A percentile compares a stretch with the other conserved stretches of the same genome.
These are phyloP conservation scores for Starmerella vitae DNA, from an alignment of 805 yeast species.

Conservation along the genomic window DNA sequence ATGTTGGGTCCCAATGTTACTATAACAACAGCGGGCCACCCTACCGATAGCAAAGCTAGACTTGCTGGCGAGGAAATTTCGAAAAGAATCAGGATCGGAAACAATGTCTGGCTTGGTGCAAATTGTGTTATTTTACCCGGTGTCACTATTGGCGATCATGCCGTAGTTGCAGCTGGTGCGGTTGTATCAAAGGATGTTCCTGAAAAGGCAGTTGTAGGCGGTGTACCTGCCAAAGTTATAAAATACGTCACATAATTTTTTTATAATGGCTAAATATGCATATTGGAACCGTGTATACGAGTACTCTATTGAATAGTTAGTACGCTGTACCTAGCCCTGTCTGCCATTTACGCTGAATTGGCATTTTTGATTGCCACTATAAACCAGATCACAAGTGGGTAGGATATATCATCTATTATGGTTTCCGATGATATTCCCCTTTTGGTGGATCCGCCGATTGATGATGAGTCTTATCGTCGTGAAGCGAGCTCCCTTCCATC, in stretches of 20 bases:
- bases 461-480: conserved; percentile 22
- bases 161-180: conserved; percentile 54
- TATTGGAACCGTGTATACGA: too few relatives aligned
- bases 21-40: conserved; percentile 52
- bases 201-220: conserved; percentile 43
- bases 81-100: conserved; percentile 43
- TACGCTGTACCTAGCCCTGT: background rate
- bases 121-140: conserved; percentile 47
- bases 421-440: conserved; percentile 17
- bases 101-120: conserved; percentile 58
- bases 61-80: conserved; percentile 43
- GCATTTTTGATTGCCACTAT: background rate
- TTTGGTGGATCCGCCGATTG: conserved; percentile 23
- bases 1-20: conserved; percentile 51
- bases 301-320: background rate
- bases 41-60: conserved; percentile 33
- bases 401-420: background rate
- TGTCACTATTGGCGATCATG: conserved; percentile 47
- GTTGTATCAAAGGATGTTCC: conserved; percentile 50
- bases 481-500: conserved; percentile 21
- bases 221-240: conserved; percentile 43
- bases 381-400: background rate
- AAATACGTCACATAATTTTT: background rate
- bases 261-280: background rate
- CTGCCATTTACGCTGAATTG: background rate